These are phyloP conservation scores for Emmonsia crescens DNA, from an alignment of 2,329 filamentous ascomycete species.

Conservation along the genomic window DNA sequence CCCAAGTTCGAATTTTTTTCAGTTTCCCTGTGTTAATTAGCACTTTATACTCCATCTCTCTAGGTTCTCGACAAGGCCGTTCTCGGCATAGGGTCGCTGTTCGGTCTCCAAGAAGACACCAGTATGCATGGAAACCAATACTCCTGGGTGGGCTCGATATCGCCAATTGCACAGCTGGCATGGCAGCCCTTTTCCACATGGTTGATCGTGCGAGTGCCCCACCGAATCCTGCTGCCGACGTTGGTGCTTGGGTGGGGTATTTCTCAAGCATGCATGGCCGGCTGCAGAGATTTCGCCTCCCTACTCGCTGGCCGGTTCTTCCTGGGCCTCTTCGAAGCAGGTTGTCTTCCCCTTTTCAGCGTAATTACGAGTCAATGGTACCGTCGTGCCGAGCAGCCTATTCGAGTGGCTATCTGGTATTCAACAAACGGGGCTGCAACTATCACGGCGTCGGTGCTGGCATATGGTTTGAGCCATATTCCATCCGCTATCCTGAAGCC, in stretches of 20 bases:
- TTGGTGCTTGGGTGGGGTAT: conserved; percentile 40
- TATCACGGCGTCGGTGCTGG: conserved; percentile 46
- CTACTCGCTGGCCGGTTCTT: conserved; percentile 43
- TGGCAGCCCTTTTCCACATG: conserved; percentile 52
- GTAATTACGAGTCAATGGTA: conserved; percentile 40
- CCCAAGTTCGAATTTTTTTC: neutral
- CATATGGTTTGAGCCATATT: conserved; percentile 49
- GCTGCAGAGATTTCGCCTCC: conserved; percentile 35
- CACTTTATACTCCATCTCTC: conserved; percentile 1
- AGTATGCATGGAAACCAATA: conserved; percentile 45
- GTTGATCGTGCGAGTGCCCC: conserved; percentile 51
- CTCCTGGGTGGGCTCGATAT: conserved; percentile 47
- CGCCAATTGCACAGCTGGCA: conserved; percentile 48
- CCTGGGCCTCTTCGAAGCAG: conserved; percentile 43
- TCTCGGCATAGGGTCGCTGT: conserved; percentile 48
- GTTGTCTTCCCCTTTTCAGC: conserved; percentile 37
- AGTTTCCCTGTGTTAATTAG: neutral
- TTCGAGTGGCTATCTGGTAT: conserved; percentile 57
- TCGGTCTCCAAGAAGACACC: conserved; percentile 42
- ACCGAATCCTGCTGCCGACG: conserved; percentile 46
- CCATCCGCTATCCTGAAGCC: conserved; percentile 31
- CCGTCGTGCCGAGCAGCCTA: conserved; percentile 47
- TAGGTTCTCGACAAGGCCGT: conserved; percentile 48
- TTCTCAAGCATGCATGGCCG: conserved; percentile 39
- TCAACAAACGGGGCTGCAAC: conserved; percentile 49